These are phyloP conservation scores for Trichophaea hybrida DNA, from an alignment of 2,329 filamentous ascomycete genomes.

Conservation along the genomic window DNA sequence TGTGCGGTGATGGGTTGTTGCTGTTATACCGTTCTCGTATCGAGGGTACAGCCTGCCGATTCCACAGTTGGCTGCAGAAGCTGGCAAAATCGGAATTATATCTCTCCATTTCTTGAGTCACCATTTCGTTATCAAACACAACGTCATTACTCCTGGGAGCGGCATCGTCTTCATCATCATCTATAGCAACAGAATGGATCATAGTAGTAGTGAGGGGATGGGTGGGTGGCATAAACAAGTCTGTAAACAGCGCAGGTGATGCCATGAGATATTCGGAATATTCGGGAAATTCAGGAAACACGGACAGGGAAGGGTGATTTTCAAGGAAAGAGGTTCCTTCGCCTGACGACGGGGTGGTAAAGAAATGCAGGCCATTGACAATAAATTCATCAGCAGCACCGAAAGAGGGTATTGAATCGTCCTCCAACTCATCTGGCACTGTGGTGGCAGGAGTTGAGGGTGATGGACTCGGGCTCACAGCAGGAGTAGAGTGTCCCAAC, in stretches of 20 bases:
- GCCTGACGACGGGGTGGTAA: background rate
- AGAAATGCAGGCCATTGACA: background rate
- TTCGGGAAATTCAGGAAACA: background rate
- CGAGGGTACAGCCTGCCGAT: background rate
- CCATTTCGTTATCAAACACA: slow-evolving; percentile 14
- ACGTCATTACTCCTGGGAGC: slow-evolving; percentile 12
- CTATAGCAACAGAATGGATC: background rate
- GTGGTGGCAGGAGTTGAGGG: background rate
- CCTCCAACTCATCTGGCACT: background rate
- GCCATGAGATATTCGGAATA: background rate
- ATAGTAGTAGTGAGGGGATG: background rate
- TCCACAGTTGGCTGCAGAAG: background rate
- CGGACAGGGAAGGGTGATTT: background rate
- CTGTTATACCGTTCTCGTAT: background rate
- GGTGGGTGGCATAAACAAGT: background rate
- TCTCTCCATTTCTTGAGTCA: slow-evolving; percentile 21
- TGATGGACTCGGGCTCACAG: background rate
- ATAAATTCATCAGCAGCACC: background rate
- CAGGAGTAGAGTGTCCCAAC: too few species aligned
- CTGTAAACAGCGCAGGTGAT: background rate
- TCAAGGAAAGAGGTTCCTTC: background rate
- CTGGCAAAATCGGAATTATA: slow-evolving; percentile 22
- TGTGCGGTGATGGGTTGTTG: background rate
- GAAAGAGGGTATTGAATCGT: background rate
- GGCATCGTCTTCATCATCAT: background rate